Evolutionary conservation across 257 asterid genomes (phyloP).

Genomic region (Solanum dulcamara): DNA sequence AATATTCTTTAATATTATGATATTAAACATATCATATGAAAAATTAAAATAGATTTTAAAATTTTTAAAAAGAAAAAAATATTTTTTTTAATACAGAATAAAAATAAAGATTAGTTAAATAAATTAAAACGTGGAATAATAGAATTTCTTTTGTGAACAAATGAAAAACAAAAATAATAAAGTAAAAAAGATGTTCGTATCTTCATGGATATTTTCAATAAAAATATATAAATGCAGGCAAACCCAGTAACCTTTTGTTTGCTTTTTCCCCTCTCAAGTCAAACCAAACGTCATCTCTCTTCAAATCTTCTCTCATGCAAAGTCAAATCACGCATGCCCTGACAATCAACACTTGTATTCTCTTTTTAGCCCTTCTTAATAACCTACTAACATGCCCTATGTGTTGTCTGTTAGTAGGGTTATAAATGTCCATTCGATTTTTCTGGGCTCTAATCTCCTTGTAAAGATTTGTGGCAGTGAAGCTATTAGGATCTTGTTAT

Average conservation of each 20-base stretch:
- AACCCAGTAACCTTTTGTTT: not conserved
- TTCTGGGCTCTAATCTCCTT: not conserved
- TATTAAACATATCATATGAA: not conserved
- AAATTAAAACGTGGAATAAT: too few species aligned
- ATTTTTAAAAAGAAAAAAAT: too few species aligned
- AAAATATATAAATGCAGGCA: not conserved
- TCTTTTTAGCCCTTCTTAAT: not conserved
- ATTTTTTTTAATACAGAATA: too few species aligned
- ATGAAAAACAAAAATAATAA: not conserved
- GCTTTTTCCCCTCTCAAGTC: not conserved
- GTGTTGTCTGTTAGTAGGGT: not conserved
- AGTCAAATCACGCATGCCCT: conserved; percentile 16
- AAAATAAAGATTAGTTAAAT: too few species aligned
- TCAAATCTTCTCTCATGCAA: not conserved
- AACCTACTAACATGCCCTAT: not conserved
- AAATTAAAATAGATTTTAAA: too few species aligned
- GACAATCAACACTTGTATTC: not conserved
- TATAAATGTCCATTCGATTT: not conserved
- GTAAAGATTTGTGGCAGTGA: not conserved
- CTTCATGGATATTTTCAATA: not conserved
- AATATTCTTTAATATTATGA: too few species aligned
- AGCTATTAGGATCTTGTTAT: not conserved
- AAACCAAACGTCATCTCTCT: conserved; percentile 1
- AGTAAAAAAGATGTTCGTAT: not conserved
- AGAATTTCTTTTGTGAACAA: too few species aligned